Conservation (phyloP, 345 rosid genomes). For the Draba incana region DNA sequence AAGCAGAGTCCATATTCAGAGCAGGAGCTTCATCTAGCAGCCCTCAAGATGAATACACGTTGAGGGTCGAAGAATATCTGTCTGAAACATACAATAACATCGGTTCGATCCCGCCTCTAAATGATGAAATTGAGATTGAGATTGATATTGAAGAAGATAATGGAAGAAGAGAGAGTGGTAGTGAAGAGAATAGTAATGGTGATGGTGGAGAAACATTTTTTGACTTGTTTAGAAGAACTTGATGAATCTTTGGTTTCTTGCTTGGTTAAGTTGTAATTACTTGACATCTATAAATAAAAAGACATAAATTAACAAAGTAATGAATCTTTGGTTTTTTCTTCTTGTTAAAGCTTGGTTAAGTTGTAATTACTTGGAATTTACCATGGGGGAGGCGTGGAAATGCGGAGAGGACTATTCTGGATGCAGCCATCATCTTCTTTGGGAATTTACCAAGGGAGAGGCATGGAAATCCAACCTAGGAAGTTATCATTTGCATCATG, state of each 20-base stretch:
- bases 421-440: too few relatives aligned
- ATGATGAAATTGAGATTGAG: conserved; percentile 44
- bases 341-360: too few relatives aligned
- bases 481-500: too few relatives aligned
- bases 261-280: conserved; percentile 32
- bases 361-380: too few relatives aligned
- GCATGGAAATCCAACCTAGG: too few relatives aligned
- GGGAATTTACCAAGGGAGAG: too few relatives aligned
- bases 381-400: too few relatives aligned
- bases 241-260: conserved; percentile 6
- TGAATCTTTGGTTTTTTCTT: too few relatives aligned
- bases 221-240: conserved; percentile 65
- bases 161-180: conserved; percentile 20
- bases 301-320: conserved; percentile 2
- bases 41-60: conserved; percentile 47
- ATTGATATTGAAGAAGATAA: conserved; percentile 52
- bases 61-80: conserved; percentile 62
- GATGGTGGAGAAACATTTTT: conserved; percentile 52
- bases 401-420: too few relatives aligned
- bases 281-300: not conserved
- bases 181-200: conserved; percentile 38
- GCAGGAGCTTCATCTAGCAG: conserved; percentile 36
- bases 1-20: conserved; percentile 55
- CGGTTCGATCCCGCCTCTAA: conserved; percentile 39
- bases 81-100: conserved; percentile 53